Evolutionary conservation across 108 stramenopile species (phyloP), one percentile per base, ranked within the genome.

Genomic region (Nannochloropsis gaditana): DNA sequence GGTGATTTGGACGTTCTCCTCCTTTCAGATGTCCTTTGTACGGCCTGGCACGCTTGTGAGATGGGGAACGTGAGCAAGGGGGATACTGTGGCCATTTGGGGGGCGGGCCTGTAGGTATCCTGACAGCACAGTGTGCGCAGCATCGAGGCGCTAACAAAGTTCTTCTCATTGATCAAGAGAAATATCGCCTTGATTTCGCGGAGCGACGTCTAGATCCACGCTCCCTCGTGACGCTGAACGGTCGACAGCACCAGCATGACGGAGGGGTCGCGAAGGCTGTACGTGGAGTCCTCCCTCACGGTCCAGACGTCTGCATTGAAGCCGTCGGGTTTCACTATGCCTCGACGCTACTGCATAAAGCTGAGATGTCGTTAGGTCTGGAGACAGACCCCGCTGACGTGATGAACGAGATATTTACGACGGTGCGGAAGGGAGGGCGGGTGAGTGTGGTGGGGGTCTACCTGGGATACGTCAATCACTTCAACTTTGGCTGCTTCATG

Each of bases 401-500:
- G 2, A 73, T 73, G 59, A 73, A 73, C 59, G 59, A 73, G 59
- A 73, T 73, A 15, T 73, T 73, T 6, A 73, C 59, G 19, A 73
- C 59, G 4, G 59, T 73, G 19, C 59, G 59, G 19, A 73, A 73
- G 59, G 59, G 59, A n/a, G 59, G 59, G n/a, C 59, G 59, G 59
- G 59, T 73, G 5, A 73, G 59, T 73, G 59, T 73, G 59, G 59
- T 73, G 59, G 59, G 59, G 59, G 59, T 73, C 19, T 73, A 73
- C n/a, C 3, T 73, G n/a, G 59, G 59, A 15, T n/a, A 73, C 59
- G 59, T 73, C 19, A 73, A 73, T 6, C 59, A 73, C 59, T 73
- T 73, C n/a, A 73, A 73, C n/a, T 73, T 73, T 73, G 59, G 59
- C 59, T 73, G 59, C n/a, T 73, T 73, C 59, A 73, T 73, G 59